Percentiles rank a stretch among this genome's conserved stretches.
Evolutionary conservation across 2,329 filamentous ascomycete species (phyloP).

Genomic region (Talaromyces sp.): DNA sequence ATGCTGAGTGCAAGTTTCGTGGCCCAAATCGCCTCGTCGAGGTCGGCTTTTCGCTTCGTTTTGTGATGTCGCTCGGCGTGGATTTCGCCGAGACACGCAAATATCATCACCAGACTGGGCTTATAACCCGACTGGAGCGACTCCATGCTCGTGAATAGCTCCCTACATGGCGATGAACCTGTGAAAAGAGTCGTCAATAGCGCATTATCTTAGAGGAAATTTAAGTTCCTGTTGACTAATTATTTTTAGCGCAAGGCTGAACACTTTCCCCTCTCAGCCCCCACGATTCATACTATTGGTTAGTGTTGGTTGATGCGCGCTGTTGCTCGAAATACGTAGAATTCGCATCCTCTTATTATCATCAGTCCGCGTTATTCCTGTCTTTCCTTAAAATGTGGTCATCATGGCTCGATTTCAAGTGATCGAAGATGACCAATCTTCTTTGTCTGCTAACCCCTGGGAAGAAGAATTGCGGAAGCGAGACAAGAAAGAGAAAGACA

Average conservation of each 20-base stretch:
- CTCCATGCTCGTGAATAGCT: neutral
- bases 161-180: neutral
- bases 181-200: neutral
- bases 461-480: neutral
- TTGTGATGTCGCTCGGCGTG: neutral
- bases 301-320: neutral
- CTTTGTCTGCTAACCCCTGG: neutral
- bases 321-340: neutral
- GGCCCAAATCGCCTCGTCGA: neutral
- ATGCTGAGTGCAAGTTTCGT: neutral
- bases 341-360: neutral
- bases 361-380: neutral
- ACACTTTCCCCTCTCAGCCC: neutral
- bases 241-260: neutral
- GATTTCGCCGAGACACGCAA: neutral
- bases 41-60: neutral
- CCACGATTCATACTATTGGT: neutral
- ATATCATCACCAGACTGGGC: neutral
- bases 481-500: neutral
- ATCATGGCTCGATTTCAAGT: neutral
- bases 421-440: neutral
- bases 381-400: neutral
- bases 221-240: neutral
- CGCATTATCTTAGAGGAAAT: neutral
- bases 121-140: neutral